phyloP scores from a whole-genome alignment of 192 early-diverging fungal species.

The Umbelopsis vinacea region DNA sequence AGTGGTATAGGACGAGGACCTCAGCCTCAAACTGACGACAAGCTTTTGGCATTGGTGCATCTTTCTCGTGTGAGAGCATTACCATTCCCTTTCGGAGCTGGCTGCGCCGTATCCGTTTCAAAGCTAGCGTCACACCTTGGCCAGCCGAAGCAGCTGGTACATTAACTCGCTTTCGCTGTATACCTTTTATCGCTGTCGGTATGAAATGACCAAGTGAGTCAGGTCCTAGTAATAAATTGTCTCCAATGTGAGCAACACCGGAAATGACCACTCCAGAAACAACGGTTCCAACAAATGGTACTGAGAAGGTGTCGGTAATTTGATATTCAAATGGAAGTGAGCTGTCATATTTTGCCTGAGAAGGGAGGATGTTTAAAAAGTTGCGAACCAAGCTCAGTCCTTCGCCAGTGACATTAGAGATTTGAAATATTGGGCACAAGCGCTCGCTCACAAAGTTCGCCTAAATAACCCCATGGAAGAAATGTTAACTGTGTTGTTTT shows the following conservation, averaged over 20 bases:
- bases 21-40: conserved; percentile 87
- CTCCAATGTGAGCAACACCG: conserved; percentile 78
- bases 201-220: conserved; percentile 83
- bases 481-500: background rate
- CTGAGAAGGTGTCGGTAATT: conserved; percentile 89
- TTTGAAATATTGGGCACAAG: conserved; percentile 94
- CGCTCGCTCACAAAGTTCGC: conserved; percentile 83
- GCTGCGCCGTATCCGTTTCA: conserved; percentile 83
- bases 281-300: conserved; percentile 92
- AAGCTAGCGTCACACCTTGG: conserved; percentile 82
- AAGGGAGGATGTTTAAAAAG: conserved; percentile 85
- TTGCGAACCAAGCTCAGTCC: conserved; percentile 66
- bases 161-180: conserved; percentile 87
- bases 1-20: conserved; percentile 88
- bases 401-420: conserved; percentile 89
- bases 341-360: conserved; percentile 61
- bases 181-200: conserved; percentile 78
- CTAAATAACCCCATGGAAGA: conserved; percentile 1
- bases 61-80: conserved; percentile 54
- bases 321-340: conserved; percentile 72
- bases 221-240: conserved; percentile 84
- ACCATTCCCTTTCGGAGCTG: conserved; percentile 88
- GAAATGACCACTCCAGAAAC: conserved; percentile 77
- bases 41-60: conserved; percentile 54
- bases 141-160: conserved; percentile 79